phyloP scores from a whole-genome alignment of 1,284 basidiomycete species.

The Psilocybe mexicana region DNA sequence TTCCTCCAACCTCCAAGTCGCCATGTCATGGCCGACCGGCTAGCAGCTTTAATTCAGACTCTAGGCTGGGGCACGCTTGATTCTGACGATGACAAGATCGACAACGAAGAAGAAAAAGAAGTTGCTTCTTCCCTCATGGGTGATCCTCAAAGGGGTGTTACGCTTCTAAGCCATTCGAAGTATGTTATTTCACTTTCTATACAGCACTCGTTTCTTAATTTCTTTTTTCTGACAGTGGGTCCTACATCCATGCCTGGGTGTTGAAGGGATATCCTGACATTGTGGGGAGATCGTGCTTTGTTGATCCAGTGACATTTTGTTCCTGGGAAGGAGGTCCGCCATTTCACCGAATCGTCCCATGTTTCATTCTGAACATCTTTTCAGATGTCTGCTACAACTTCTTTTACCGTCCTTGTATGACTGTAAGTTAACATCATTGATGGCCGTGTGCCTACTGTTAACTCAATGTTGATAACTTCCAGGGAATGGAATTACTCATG shows the following conservation, averaged over 20 bases:
- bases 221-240: conserved; percentile 47
- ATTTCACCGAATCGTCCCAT: neutral
- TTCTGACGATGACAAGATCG: conserved; percentile 16
- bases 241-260: conserved; percentile 82
- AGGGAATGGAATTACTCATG: conserved; percentile 80
- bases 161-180: conserved; percentile 88
- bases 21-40: conserved; percentile 55
- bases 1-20: conserved; percentile 73
- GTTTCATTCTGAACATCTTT: neutral
- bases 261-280: conserved; percentile 77
- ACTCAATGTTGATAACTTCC: conserved; percentile 13
- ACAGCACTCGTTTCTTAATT: conserved; percentile 1
- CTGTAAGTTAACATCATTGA: conserved; percentile 41
- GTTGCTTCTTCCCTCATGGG: conserved; percentile 19
- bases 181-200: conserved; percentile 36
- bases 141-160: conserved; percentile 53
- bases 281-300: conserved; percentile 76
- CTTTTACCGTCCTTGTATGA: conserved; percentile 67
- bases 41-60: conserved; percentile 59
- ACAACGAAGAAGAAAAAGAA: conserved; percentile 30
- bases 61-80: conserved; percentile 62
- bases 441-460: neutral
- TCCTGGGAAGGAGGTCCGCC: conserved; percentile 81
- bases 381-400: conserved; percentile 88
- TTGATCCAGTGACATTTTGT: conserved; percentile 88